Percentiles rank a stretch among this genome's conserved stretches.
Evolutionary conservation across 2,329 filamentous ascomycete genomes (phyloP).

Genomic region (Colletotrichum musae): DNA sequence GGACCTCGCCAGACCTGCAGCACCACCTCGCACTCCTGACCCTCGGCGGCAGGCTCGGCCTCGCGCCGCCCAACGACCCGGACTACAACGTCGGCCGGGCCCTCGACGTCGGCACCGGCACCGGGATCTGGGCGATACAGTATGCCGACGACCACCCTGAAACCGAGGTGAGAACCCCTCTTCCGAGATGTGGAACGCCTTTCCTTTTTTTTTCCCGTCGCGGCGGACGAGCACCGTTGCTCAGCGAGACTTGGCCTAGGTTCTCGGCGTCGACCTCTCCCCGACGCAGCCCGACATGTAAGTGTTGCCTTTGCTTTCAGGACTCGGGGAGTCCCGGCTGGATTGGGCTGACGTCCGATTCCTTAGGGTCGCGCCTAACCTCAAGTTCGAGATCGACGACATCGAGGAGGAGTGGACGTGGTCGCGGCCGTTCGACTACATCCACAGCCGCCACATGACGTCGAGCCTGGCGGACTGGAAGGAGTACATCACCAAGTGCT

Average conservation of each 20-base stretch:
- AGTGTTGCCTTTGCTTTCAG: slow-evolving; percentile 32
- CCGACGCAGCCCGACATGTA: slow-evolving; percentile 52
- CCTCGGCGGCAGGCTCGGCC: slow-evolving; percentile 48
- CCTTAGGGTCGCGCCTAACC: slow-evolving; percentile 57
- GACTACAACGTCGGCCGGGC: slow-evolving; percentile 43
- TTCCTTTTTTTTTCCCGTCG: background rate
- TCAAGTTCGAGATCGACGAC: slow-evolving; percentile 58
- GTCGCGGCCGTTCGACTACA: slow-evolving; percentile 51
- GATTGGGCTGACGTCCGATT: slow-evolving; percentile 35
- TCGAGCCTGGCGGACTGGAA: slow-evolving; percentile 49
- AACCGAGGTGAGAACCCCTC: slow-evolving; percentile 43
- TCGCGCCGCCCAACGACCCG: slow-evolving; percentile 43
- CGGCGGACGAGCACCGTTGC: background rate
- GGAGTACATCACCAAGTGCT: slow-evolving; percentile 53
- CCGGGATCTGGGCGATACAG: slow-evolving; percentile 21
- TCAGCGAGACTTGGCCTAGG: background rate
- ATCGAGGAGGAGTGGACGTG: slow-evolving; percentile 52
- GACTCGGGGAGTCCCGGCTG: no score
- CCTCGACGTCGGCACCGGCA: slow-evolving; percentile 29
- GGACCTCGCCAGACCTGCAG: slow-evolving; percentile 49
- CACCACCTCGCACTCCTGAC: slow-evolving; percentile 53
- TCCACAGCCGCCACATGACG: slow-evolving; percentile 38
- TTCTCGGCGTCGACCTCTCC: slow-evolving; percentile 49
- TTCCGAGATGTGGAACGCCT: background rate
- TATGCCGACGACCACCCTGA: slow-evolving; percentile 49